These are phyloP conservation scores for Cynara cardunculus DNA, from an alignment of 129 eudicot genomes.

Conservation along the genomic window DNA sequence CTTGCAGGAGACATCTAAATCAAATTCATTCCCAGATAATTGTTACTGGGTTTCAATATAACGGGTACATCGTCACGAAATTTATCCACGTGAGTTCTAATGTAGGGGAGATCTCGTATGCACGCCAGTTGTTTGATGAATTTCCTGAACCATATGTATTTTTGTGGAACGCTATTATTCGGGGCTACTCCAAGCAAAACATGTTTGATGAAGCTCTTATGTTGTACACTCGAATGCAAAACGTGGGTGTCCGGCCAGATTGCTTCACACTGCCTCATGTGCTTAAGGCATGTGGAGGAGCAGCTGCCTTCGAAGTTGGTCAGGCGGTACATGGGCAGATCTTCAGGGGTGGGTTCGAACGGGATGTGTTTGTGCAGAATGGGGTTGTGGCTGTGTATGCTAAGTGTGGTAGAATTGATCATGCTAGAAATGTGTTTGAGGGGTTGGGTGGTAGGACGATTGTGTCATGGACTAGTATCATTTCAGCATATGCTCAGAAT, in stretches of 20 bases:
- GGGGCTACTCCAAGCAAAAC: constrained; percentile 45
- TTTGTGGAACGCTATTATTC: constrained; percentile 79
- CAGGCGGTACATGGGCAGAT: constrained; percentile 64
- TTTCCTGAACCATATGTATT: constrained; percentile 69
- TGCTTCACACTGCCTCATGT: constrained; percentile 61
- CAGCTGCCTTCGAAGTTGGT: constrained; percentile 36
- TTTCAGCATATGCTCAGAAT: constrained; percentile 68
- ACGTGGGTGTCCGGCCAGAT: constrained; percentile 48
- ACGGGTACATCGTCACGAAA: constrained; percentile 61
- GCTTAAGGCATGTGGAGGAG: constrained; percentile 66
- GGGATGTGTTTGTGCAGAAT: constrained; percentile 63
- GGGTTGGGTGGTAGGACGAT: constrained; percentile 41
- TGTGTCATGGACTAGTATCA: constrained; percentile 75
- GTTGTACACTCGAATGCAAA: constrained; percentile 56
- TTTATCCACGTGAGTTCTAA: constrained; percentile 42
- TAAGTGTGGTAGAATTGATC: constrained; percentile 45
- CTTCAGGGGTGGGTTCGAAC: constrained; percentile 49
- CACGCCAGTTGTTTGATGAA: constrained; percentile 82
- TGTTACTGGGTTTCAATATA: constrained; percentile 40
- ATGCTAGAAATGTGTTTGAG: constrained; percentile 52
- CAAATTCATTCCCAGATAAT: constrained; percentile 55
- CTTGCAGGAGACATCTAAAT: constrained; percentile 34
- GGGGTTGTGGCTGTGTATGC: constrained; percentile 70
- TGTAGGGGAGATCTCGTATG: constrained; percentile 45
- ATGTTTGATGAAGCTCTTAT: constrained; percentile 37